These are phyloP conservation scores for Ascocoryne sarcoides DNA, from an alignment of 2,329 filamentous ascomycete species.

Conservation along the genomic window DNA sequence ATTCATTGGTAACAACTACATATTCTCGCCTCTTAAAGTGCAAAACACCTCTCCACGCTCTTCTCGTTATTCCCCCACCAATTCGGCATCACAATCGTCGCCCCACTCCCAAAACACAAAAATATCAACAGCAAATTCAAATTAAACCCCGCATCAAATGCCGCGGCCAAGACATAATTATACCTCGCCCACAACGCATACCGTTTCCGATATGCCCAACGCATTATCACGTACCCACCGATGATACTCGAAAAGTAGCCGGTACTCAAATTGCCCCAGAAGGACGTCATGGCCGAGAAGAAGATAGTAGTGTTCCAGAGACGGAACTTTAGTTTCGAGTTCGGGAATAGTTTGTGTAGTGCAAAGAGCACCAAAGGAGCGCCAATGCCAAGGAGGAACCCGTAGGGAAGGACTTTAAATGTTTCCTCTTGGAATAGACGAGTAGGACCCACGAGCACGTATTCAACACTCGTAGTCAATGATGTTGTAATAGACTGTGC, in stretches of 20 bases:
- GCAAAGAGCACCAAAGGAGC: conserved; percentile 39
- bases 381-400: conserved; percentile 42
- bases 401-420: conserved; percentile 42
- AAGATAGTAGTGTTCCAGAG: conserved; percentile 56
- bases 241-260: conserved; percentile 49
- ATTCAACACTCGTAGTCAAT: conserved; percentile 49
- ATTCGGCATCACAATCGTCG: conserved; percentile 48
- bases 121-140: conserved; percentile 54
- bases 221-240: conserved; percentile 53
- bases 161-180: conserved; percentile 52
- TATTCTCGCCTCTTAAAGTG: conserved; percentile 29
- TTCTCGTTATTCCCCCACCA: conserved; percentile 54
- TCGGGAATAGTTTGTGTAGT: conserved; percentile 44
- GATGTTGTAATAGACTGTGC: conserved; percentile 43
- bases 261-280: conserved; percentile 54
- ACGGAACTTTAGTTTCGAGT: conserved; percentile 35
- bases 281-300: conserved; percentile 44
- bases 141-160: conserved; percentile 55
- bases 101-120: conserved; percentile 47
- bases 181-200: conserved; percentile 51
- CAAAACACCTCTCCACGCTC: conserved; percentile 51
- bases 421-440: conserved; percentile 40
- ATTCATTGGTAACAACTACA: no score
- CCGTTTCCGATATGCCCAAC: conserved; percentile 44
- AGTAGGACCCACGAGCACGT: conserved; percentile 46